Percentiles rank a stretch among this genome's conserved stretches.
phyloP scores from a whole-genome alignment of 352 stramenopile species.

The Achlya hypogyna region DNA sequence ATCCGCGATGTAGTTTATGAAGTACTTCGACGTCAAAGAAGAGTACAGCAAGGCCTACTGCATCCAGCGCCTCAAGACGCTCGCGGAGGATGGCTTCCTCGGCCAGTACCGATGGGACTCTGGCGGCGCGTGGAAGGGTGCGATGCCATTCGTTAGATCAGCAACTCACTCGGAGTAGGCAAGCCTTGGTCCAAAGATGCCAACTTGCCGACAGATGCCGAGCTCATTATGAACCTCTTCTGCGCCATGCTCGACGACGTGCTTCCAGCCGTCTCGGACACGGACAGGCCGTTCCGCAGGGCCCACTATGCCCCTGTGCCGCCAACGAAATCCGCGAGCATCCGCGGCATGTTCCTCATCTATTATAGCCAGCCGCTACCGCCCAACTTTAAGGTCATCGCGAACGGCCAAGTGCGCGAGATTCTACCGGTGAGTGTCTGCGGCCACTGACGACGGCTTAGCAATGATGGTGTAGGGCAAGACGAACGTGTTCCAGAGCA shows the following conservation, averaged over 20 bases:
- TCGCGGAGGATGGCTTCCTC: constrained; percentile 80
- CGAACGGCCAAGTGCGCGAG: constrained; percentile 62
- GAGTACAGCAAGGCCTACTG: constrained; percentile 65
- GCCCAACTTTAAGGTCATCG: constrained; percentile 78
- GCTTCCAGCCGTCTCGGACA: constrained; percentile 62
- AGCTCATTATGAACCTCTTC: constrained; percentile 84
- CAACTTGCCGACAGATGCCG: constrained; percentile 55
- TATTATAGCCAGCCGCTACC: constrained; percentile 28
- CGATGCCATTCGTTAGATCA: background rate
- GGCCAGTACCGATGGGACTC: constrained; percentile 80
- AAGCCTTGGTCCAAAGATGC: constrained; percentile 70
- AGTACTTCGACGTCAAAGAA: constrained; percentile 80
- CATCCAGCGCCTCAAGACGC: constrained; percentile 70
- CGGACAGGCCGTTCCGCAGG: constrained; percentile 73
- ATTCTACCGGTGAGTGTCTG: constrained; percentile 60
- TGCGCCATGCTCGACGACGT: constrained; percentile 85
- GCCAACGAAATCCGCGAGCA: constrained; percentile 30
- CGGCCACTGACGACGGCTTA: background rate
- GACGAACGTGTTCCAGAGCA: constrained; percentile 77
- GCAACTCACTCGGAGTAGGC: constrained; percentile 20
- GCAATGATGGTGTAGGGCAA: constrained; percentile 38
- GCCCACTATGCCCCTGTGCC: constrained; percentile 70
- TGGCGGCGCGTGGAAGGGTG: constrained; percentile 63
- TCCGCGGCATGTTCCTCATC: constrained; percentile 15
- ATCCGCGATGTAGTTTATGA: constrained; percentile 51